Conservation (phyloP, 257 asterid species). For the Ophiorrhiza pumila region DNA sequence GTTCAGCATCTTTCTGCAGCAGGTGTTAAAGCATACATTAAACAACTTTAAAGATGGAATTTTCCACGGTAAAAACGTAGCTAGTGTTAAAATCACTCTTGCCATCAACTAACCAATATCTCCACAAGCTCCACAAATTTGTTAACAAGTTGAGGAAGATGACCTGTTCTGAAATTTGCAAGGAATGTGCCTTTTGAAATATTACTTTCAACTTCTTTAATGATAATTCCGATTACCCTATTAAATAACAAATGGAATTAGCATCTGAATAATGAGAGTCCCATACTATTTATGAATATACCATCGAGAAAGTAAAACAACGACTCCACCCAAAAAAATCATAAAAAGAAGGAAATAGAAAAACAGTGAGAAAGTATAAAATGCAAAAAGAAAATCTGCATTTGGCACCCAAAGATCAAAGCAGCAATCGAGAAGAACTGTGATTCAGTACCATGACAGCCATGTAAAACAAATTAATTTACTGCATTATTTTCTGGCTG, state of each 20-base stretch:
- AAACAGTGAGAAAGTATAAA: neutral
- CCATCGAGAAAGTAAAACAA: neutral
- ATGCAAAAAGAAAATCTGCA: neutral
- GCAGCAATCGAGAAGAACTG: neutral
- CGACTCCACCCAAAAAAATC: neutral
- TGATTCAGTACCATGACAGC: neutral
- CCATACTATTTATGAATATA: neutral
- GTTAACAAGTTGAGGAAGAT: conserved; percentile 70
- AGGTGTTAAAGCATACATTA: conserved; percentile 15
- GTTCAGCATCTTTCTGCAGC: conserved; percentile 73
- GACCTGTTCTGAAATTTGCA: conserved; percentile 68
- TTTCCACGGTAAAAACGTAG: conserved; percentile 5
- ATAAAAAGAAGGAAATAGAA: neutral
- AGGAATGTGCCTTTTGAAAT: conserved; percentile 72
- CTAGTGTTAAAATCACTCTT: neutral
- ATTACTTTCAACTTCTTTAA: conserved; percentile 73
- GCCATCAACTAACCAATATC: conserved; percentile 63
- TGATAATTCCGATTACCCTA: conserved; percentile 77
- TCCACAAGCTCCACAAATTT: conserved; percentile 87
- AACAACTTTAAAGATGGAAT: conserved; percentile 14
- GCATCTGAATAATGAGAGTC: conserved; percentile 17
- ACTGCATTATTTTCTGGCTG: neutral
- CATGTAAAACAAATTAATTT: neutral
- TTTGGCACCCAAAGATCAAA: neutral
- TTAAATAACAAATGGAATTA: conserved; percentile 28